Evolutionary conservation across 495 filamentous ascomycete species (phyloP).

Genomic region (Pyronema omphalodes): DNA sequence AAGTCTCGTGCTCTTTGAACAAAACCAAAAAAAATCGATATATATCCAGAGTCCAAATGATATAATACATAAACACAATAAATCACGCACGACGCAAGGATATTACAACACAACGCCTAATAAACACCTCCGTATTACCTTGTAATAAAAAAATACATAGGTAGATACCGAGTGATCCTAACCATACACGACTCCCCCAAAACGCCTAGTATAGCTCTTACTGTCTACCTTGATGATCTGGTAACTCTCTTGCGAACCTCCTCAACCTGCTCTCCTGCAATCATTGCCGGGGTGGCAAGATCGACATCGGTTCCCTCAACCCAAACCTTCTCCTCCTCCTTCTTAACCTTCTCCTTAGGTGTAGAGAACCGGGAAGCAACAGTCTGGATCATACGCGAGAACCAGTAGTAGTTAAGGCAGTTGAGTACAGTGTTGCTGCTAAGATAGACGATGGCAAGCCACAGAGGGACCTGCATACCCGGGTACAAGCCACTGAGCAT

Average conservation of each 20-base stretch:
- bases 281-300: conserved; percentile 14
- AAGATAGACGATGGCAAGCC: conserved; percentile 64
- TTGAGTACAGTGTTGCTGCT: conserved; percentile 64
- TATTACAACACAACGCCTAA: too few relatives aligned
- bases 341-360: conserved; percentile 23
- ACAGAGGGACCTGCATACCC: conserved; percentile 42
- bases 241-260: neutral
- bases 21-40: too few relatives aligned
- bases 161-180: too few relatives aligned
- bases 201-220: too few relatives aligned
- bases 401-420: conserved; percentile 86
- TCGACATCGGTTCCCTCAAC: conserved; percentile 19
- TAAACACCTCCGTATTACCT: too few relatives aligned
- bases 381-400: conserved; percentile 87
- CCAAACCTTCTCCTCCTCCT: conserved; percentile 3
- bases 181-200: too few relatives aligned
- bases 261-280: neutral
- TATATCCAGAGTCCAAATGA: too few relatives aligned
- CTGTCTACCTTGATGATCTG: too few relatives aligned
- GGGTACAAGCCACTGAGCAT: conserved; percentile 12
- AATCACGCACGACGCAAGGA: too few relatives aligned
- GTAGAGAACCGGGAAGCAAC: conserved; percentile 60
- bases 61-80: too few relatives aligned
- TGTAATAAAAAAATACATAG: too few relatives aligned
- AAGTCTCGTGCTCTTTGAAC: too few relatives aligned